Evolutionary conservation across 805 yeast genomes (phyloP), one percentile per base, ranked within the genome.

Genomic region (Danielia oregonensis): DNA sequence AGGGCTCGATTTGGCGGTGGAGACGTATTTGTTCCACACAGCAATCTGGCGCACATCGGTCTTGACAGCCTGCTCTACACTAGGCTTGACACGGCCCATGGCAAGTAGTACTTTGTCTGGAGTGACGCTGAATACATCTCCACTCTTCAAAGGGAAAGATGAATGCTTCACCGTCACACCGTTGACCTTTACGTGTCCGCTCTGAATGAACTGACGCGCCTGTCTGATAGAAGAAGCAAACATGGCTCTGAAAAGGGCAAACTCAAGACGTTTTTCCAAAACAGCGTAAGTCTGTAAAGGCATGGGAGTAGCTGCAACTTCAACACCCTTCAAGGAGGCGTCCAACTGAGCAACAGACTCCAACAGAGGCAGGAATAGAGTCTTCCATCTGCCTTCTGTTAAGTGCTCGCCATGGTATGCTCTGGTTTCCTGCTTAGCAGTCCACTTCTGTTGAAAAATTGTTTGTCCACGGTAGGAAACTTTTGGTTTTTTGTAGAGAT

Each of bases 371-470:
- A 78, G 67, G 64, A 91, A 89, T 32, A 74, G 59, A 6, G 78
- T 63, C 54, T 83, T 82, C 82, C 88, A 85, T 55, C 89, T 78
- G 13, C 76, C 67, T 58, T 93, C 98, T 1, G 91, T 84, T 36
- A 91, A 59, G 57, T 83, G 86, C 54, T 93, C 97, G 49, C 98
- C 98, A 58, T 91, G 98, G 59, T 91, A 91, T 1, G 91, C 82
- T 63, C 98, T 78, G 6, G 97, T 82, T 55, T 89, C 96, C 55
- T 79, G 82, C 60, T 93, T 91, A 33, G 96, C 82, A 5, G 72
- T 64, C 91, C 95, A 93, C 63, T 88, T 87, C 61, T 91, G 95
- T 62, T 86, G 95, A 63, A 72, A 93, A 39, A 86, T 68, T n/a
- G 95, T 78, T 61, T 76, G 75, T 4, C 78, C 71, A 42, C 70